Percentiles rank a stretch among this genome's conserved stretches.
Conservation (phyloP, 305 asterid genomes). For the Stenogyne calaminthoides region DNA sequence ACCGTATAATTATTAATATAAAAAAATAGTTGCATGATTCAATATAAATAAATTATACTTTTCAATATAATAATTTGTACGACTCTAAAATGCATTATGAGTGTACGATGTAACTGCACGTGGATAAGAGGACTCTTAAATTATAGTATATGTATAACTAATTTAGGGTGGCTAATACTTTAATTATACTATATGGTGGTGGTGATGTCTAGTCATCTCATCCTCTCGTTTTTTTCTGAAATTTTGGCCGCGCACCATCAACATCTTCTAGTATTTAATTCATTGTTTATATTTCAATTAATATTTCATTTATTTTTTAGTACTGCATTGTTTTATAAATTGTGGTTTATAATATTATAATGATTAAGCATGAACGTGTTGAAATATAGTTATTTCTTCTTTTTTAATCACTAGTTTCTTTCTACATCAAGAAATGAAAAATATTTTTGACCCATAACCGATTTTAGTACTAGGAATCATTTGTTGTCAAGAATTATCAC, state of each 20-base stretch:
- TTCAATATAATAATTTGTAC: no score
- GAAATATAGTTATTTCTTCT: not conserved
- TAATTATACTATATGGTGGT: not conserved
- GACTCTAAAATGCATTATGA: no score
- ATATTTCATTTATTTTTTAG: not conserved
- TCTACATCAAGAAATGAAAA: not conserved
- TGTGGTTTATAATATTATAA: not conserved
- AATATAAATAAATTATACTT: no score
- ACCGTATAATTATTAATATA: no score
- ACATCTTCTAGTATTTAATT: not conserved
- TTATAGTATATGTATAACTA: no score
- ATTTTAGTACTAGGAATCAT: constrained; percentile 3
- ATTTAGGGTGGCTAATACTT: not conserved
- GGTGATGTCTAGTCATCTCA: constrained; percentile 46
- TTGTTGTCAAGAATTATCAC: constrained; percentile 1
- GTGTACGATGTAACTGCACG: no score
- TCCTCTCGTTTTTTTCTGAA: constrained; percentile 24
- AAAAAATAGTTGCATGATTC: no score
- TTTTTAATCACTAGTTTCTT: not conserved
- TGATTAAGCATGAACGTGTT: not conserved
- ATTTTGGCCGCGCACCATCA: constrained; percentile 23
- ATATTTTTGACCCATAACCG: not conserved
- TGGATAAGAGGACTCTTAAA: no score
- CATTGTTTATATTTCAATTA: no score
- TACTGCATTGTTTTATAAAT: not conserved